Percentiles rank a stretch among this genome's conserved stretches.
Conservation (phyloP, 179 eudicot species). For the Vitellaria paradoxa region DNA sequence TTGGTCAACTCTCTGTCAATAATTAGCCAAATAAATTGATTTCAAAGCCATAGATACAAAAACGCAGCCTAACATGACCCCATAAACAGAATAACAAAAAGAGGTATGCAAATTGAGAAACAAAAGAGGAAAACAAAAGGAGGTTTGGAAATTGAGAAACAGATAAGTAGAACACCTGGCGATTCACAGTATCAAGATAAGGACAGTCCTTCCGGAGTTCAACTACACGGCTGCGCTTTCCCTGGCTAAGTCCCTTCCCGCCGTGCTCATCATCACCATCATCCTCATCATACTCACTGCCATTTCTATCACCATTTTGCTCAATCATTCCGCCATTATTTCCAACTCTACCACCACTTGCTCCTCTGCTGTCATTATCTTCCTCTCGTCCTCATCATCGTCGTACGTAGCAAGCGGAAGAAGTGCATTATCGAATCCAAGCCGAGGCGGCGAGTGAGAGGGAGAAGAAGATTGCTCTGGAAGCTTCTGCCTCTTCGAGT, state of each 20-base stretch:
- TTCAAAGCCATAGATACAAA: too few relatives aligned
- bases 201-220: slow-evolving; percentile 91
- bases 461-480: slow-evolving; percentile 22
- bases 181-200: slow-evolving; percentile 94
- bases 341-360: slow-evolving; percentile 9
- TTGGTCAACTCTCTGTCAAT: too few relatives aligned
- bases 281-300: slow-evolving; percentile 36
- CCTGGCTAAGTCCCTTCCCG: slow-evolving; percentile 20
- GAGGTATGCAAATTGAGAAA: background rate
- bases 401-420: slow-evolving; percentile 71
- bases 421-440: slow-evolving; percentile 59
- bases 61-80: too few relatives aligned
- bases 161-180: slow-evolving; percentile 57
- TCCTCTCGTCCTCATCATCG: slow-evolving; percentile 74
- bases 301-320: slow-evolving; percentile 15
- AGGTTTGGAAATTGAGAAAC: background rate
- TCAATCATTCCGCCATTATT: slow-evolving; percentile 4
- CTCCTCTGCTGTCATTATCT: slow-evolving; percentile 28
- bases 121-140: background rate
- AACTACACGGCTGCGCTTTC: slow-evolving; percentile 40
- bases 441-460: slow-evolving; percentile 33
- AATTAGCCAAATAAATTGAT: too few relatives aligned
- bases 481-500: slow-evolving; percentile 48
- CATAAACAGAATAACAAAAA: background rate
- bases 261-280: slow-evolving; percentile 31